These are phyloP conservation scores for Cladorrhinum sp. DNA, from an alignment of 2,329 filamentous ascomycete genomes.

Conservation along the genomic window DNA sequence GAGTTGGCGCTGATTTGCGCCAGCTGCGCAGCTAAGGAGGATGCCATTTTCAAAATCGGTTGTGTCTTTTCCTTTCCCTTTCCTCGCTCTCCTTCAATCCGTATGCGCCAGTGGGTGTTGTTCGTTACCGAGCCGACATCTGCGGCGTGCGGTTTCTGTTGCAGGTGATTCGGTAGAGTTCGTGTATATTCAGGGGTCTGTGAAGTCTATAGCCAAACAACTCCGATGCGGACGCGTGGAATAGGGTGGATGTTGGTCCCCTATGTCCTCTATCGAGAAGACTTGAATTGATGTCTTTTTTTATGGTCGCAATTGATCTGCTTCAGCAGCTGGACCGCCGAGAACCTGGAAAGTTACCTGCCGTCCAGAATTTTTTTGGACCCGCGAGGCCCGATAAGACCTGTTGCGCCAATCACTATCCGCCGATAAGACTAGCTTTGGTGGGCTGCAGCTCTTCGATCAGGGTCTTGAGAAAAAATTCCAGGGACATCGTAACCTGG, in stretches of 20 bases:
- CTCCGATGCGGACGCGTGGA: background rate
- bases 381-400: constrained; percentile 20
- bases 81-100: background rate
- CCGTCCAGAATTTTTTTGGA: constrained; percentile 24
- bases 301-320: background rate
- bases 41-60: constrained; percentile 21
- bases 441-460: constrained; percentile 16
- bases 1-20: constrained; percentile 87
- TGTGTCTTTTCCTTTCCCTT: background rate
- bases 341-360: background rate
- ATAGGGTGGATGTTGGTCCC: background rate
- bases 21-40: constrained; percentile 88
- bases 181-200: background rate
- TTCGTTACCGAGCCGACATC: constrained; percentile 4
- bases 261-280: background rate
- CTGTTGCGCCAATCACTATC: constrained; percentile 2
- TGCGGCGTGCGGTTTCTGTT: background rate
- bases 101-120: background rate
- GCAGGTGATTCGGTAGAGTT: background rate
- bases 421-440: constrained; percentile 20
- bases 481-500: background rate
- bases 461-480: constrained; percentile 21
- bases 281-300: background rate
- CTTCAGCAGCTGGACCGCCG: constrained; percentile 3
- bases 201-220: background rate